These are phyloP conservation scores for Bisporella sp. DNA, from an alignment of 2,329 filamentous ascomycete genomes.

Conservation along the genomic window DNA sequence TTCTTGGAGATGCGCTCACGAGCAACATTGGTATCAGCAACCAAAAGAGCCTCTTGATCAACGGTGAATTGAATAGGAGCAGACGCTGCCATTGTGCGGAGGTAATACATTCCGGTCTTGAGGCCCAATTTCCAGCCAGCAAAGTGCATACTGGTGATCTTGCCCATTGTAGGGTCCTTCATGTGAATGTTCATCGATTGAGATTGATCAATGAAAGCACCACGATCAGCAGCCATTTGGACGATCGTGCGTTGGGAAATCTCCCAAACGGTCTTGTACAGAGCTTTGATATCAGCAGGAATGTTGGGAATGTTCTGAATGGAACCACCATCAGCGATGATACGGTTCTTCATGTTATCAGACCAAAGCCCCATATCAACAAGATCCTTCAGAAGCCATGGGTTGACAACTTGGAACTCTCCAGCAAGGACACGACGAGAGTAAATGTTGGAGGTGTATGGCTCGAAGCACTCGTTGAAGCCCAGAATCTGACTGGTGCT, in stretches of 20 bases:
- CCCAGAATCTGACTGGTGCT: slow-evolving; percentile 96
- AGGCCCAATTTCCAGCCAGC: slow-evolving; percentile 97
- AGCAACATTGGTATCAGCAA: slow-evolving; percentile 73
- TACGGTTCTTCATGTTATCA: slow-evolving; percentile 99
- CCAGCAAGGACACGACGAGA: slow-evolving; percentile 95
- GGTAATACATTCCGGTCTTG: slow-evolving; percentile 99
- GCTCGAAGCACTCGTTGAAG: slow-evolving; percentile 99
- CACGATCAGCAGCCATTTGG: slow-evolving; percentile 96
- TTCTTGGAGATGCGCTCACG: slow-evolving; percentile 62
- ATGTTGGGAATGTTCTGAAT: slow-evolving; percentile 98
- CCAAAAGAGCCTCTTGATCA: slow-evolving; percentile 89
- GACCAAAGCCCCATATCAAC: slow-evolving; percentile 98
- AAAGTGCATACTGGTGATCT: slow-evolving; percentile 99
- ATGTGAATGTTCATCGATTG: slow-evolving; percentile 99
- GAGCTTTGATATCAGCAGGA: slow-evolving; percentile 85
- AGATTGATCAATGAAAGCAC: slow-evolving; percentile 97
- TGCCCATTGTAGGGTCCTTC: slow-evolving; percentile 98
- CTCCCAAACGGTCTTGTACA: slow-evolving; percentile 99
- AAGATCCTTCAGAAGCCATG: slow-evolving; percentile 95
- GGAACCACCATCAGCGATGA: slow-evolving; percentile 93
- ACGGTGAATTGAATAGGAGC: slow-evolving; percentile 99
- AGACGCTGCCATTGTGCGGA: slow-evolving; percentile 93
- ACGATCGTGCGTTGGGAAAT: slow-evolving; percentile 93
- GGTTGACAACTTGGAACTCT: slow-evolving; percentile 99
- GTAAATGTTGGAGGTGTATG: slow-evolving; percentile 99